phyloP scores from a whole-genome alignment of 805 yeast genomes.

The Teunomyces gatunensis region DNA sequence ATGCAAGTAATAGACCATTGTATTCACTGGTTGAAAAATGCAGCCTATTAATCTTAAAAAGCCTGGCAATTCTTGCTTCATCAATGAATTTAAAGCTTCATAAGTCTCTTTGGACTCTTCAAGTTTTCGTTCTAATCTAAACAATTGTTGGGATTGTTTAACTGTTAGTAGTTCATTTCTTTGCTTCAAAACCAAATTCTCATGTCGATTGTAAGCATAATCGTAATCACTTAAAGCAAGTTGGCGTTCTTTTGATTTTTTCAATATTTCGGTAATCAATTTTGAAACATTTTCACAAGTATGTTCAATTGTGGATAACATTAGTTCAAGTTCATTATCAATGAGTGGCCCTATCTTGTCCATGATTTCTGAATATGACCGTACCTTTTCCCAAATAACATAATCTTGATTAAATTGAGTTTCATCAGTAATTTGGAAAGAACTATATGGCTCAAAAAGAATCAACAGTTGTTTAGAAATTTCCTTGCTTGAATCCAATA shows the following conservation, averaged over 20 bases:
- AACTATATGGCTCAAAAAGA: slow-evolving; percentile 21
- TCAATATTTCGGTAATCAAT: slow-evolving; percentile 19
- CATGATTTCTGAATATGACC: slow-evolving; percentile 5
- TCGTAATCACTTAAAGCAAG: slow-evolving; percentile 39
- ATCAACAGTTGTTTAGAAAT: slow-evolving; percentile 16
- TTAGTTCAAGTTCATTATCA: slow-evolving; percentile 11
- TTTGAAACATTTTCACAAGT: slow-evolving; percentile 15
- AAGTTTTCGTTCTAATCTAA: slow-evolving; percentile 24
- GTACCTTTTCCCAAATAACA: slow-evolving; percentile 9
- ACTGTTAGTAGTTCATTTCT: slow-evolving; percentile 31
- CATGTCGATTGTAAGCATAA: slow-evolving; percentile 25
- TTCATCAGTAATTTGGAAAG: slow-evolving; percentile 4
- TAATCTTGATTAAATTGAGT: slow-evolving; percentile 4
- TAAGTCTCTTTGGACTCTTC: slow-evolving; percentile 23
- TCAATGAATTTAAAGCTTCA: slow-evolving; percentile 31
- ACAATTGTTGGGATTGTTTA: slow-evolving; percentile 27
- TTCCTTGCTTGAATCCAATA: slow-evolving; percentile 10
- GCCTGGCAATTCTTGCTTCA: slow-evolving; percentile 48
- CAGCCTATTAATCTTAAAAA: slow-evolving; percentile 33
- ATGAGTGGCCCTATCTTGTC: slow-evolving; percentile 12
- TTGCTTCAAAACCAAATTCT: slow-evolving; percentile 28
- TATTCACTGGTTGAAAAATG: slow-evolving; percentile 30
- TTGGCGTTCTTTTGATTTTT: slow-evolving; percentile 27
- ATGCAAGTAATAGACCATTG: slow-evolving; percentile 36
- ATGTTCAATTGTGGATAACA: slow-evolving; percentile 8